Percentiles rank a stretch among this genome's conserved stretches.
Evolutionary conservation across 2,329 filamentous ascomycete genomes (phyloP).

Genomic region (Colletotrichum euphorbiae): DNA sequence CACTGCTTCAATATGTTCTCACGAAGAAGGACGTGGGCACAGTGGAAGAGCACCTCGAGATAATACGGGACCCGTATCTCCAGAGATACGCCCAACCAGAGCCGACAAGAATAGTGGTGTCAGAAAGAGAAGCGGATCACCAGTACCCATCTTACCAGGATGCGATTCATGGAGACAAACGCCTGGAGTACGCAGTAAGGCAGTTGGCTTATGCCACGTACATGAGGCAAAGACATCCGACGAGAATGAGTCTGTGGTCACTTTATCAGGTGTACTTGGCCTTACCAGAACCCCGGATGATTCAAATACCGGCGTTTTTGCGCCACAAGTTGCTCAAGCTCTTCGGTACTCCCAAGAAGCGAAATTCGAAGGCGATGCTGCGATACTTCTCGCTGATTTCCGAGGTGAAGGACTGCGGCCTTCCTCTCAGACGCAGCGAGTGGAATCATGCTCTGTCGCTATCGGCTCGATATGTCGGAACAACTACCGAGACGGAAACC

Average conservation of each 20-base stretch:
- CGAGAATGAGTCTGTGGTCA: slow-evolving; percentile 53
- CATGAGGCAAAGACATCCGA: slow-evolving; percentile 56
- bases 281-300: slow-evolving; percentile 65
- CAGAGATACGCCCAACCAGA: slow-evolving; percentile 65
- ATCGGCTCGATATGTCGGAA: slow-evolving; percentile 76
- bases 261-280: slow-evolving; percentile 63
- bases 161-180: slow-evolving; percentile 49
- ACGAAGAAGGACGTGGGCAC: slow-evolving; percentile 55
- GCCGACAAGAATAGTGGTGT: slow-evolving; percentile 61
- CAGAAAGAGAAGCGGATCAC: slow-evolving; percentile 61
- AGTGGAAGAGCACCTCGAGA: slow-evolving; percentile 65
- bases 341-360: slow-evolving; percentile 72
- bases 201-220: slow-evolving; percentile 57
- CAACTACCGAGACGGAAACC: slow-evolving; percentile 68
- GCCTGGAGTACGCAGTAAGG: slow-evolving; percentile 50
- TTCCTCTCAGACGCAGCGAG: slow-evolving; percentile 74
- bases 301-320: slow-evolving; percentile 60
- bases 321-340: slow-evolving; percentile 75
- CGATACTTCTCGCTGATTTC: slow-evolving; percentile 86
- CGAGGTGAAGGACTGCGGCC: slow-evolving; percentile 81
- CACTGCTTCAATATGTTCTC: slow-evolving; percentile 64
- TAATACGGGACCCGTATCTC: slow-evolving; percentile 64
- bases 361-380: slow-evolving; percentile 73
- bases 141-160: slow-evolving; percentile 59
- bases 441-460: slow-evolving; percentile 90